Evolutionary conservation across 1,284 basidiomycete genomes (phyloP).

Genomic region (Spongiforma sp.): DNA sequence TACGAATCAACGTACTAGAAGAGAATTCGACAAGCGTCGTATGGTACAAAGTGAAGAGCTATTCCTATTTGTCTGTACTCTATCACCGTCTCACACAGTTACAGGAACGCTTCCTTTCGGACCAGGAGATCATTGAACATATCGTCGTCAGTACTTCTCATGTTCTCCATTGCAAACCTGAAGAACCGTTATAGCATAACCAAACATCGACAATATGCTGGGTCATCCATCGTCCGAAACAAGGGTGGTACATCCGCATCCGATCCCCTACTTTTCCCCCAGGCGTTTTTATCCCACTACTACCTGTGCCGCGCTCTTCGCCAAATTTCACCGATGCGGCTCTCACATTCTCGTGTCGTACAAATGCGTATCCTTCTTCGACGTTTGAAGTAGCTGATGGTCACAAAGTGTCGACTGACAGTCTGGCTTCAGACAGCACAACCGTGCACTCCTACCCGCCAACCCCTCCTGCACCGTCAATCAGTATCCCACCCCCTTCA

Average conservation of each 20-base stretch:
- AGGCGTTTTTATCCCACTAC: conserved; percentile 65
- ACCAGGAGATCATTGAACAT: conserved; percentile 76
- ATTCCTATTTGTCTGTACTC: neutral
- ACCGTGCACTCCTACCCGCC: conserved; percentile 71
- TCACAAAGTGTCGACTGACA: conserved; percentile 38
- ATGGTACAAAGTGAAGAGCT: conserved; percentile 73
- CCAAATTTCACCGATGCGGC: conserved; percentile 65
- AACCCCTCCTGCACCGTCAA: conserved; percentile 51
- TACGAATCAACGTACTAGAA: conserved; percentile 66
- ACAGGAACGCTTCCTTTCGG: conserved; percentile 74
- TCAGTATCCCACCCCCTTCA: conserved; percentile 49
- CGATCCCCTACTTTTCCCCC: conserved; percentile 68
- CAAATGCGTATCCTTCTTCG: conserved; percentile 44
- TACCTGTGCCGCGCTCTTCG: conserved; percentile 58
- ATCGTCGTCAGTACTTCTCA: conserved; percentile 56
- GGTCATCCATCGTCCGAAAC: conserved; percentile 75
- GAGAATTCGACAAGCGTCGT: conserved; percentile 63
- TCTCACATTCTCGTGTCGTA: conserved; percentile 66
- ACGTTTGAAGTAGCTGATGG: conserved; percentile 6
- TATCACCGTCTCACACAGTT: conserved; percentile 12
- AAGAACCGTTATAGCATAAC: conserved; percentile 54
- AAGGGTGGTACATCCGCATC: conserved; percentile 82
- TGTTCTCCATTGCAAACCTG: neutral
- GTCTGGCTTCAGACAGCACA: conserved; percentile 41
- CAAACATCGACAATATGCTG: conserved; percentile 66